Base-by-base conservation (phyloP, 108 stramenopile species). In the Mayamaea pseudoterrestris region DNA sequence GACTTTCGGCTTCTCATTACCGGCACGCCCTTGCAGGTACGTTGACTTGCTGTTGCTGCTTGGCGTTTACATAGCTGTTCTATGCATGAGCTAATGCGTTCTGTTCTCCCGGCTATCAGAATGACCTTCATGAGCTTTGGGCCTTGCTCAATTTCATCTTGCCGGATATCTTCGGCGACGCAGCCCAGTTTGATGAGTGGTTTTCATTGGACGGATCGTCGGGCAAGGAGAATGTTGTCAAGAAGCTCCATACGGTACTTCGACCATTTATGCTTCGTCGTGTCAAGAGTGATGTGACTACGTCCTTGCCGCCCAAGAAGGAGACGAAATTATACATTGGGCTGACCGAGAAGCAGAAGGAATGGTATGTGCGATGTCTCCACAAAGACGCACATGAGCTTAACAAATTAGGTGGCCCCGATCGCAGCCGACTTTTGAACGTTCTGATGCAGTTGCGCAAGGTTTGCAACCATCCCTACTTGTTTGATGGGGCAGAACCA, bases 381-480 rank as follows among this genome's bases (percentile, higher is more conserved):
- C 55, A 63, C 27, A 94, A 95, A 72, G 95, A 96, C 65, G 85
- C 92, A 16, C 79, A 75, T 30, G 88, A 93, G 50, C 62, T 96
- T 6, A 95, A 95, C 65, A 80, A 75, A 47, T 47, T 93, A 31
- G 88, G 92, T 23, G 97, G 97, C 14, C 93, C 95, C n/a, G 85
- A 87, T 53, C 68, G 80, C 25, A 74, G 77, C 11, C 78, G 93
- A 21, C 71, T 99, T 43, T 69, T 93, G 58, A 99, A 99, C 59
- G 72, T 96, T 30, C 76, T 99, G 57, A 99, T 99, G 98, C 90
- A 91, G 50, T 85, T 99, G 23, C 71, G 95, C 9, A 99, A 99
- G 73, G 93, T 95, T 5, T 99, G 98, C 71, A 99, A 99, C 63
- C 98, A 99, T 77, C 98, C 98, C 0, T 99, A 99, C 68, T 80